Base-by-base conservation (phyloP, 2,329 filamentous ascomycete species). In the Calonectria fujianensis region DNA sequence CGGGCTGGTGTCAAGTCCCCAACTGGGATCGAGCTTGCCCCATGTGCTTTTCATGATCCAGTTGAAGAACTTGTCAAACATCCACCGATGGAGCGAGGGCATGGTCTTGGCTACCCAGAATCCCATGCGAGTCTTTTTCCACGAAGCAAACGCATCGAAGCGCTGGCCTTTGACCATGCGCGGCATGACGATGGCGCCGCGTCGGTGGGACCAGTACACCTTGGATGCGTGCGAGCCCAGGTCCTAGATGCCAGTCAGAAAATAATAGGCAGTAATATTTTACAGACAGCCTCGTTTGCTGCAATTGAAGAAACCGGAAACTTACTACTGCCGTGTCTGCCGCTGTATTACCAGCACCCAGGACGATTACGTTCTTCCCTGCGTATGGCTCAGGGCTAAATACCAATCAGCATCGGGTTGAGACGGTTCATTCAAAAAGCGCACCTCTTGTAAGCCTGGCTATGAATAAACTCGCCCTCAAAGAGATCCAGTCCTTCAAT, bases 331-430 rank as follows among this genome's bases (percentile, higher is more conserved):
- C 79, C 16, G 75, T 77, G 41, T 82, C 82, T 32, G 70, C 74
- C 4, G 80, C 79, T 1, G 82, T 80, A 52, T 82, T 82, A 3
- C 81, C 82, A 52, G 81, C 77, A 8, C 81, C 81, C 5, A 82
- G 66, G 8, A 82, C 75, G 6, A 82, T 45, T 2, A 82, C 78
- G 11, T 73, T 81, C 61, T 80, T 78, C 5, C 71, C 78, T 7
- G 70, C 57, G 45, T 76, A 80, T 8, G 74, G 67, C n/a, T 76
- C 70, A 1, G 77, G 66, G 4, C 78, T 81, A 20, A 9, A 3
- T 11, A 18, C n/a, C 6, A 32, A 37, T 65, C 18, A 73, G 68
- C 13, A 14, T 13, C 1, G 7, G 0, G 1, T 1, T 10, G 8
- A n/a, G 39, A 14, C 1, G 11, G 4, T 5, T n/a, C 4, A 20